phyloP scores from a whole-genome alignment of 2,329 filamentous ascomycete species.

The Cordyceps cicadae region DNA sequence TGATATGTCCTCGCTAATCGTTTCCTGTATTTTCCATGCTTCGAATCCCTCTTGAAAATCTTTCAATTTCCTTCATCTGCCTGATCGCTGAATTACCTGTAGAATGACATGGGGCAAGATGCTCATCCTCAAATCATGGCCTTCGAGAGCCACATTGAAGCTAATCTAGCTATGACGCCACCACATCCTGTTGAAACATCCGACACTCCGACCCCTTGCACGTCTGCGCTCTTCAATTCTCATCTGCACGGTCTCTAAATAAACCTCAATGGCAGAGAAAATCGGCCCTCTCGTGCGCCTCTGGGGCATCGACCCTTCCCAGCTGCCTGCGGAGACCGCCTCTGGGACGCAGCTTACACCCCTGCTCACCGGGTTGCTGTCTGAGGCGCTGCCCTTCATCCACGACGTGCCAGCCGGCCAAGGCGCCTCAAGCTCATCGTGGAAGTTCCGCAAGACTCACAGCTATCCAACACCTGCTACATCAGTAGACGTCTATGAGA shows the following conservation, averaged over 20 bases:
- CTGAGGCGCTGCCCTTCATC: constrained; percentile 53
- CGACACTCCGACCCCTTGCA: background rate
- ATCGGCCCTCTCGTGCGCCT: constrained; percentile 45
- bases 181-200: background rate
- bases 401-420: constrained; percentile 40
- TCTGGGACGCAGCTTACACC: constrained; percentile 35
- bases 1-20: no score
- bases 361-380: constrained; percentile 45
- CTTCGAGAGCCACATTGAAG: background rate
- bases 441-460: constrained; percentile 44
- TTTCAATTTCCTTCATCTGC: no score
- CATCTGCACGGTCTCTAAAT: background rate
- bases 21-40: no score
- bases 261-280: background rate
- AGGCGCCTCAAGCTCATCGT: constrained; percentile 22
- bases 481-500: constrained; percentile 45
- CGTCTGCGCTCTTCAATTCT: background rate
- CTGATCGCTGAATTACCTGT: no score
- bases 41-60: no score
- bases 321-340: constrained; percentile 37
- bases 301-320: constrained; percentile 39
- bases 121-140: no score
- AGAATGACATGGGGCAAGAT: background rate
- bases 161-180: constrained; percentile 2
- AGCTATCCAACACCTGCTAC: constrained; percentile 40